Evolutionary conservation across 2,329 filamentous ascomycete genomes (phyloP), one percentile per base, ranked within the genome.

Genomic region (Penicillium paneum): DNA sequence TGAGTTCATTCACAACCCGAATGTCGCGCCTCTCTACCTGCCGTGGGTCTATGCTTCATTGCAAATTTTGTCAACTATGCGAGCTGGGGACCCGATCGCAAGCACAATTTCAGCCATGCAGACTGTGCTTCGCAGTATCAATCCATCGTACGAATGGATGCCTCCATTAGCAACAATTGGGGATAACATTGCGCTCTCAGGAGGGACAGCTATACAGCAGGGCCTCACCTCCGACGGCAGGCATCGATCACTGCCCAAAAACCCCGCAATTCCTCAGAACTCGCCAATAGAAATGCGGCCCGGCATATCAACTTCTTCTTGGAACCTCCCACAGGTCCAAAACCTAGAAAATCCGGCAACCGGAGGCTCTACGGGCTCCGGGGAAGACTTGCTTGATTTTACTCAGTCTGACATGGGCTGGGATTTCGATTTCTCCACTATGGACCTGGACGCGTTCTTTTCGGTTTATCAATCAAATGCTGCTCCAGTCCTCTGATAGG

Each of bases 11-110:
- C 74, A 77, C 31, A 71, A 74, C 12, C 66, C 71, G 19, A 63
- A 65, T 42, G 63, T 68, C 2, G 70, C 74, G 2, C 52, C 70
- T n/a, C 64, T 65, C 3, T 74, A 76, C 49, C 63, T 78, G 2
- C 75, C 74, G 0, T 78, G 74, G 74, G 71, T 78, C 8, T 71
- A 75, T 47, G 70, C 71, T 0, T 67, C 69, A 3, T 38, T 78
- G 3, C 66, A 71, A 49, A 71, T 63, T 15, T 61, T 78, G 32
- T 69, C 70, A 3, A 66, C 66, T 1, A 74, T 78, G 73, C 61
- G 68, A 38, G 42, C 56, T 2, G 64, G 65, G 0, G 67, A 71
- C 39, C 64, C 69, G 3, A 66, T 66, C 10, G 42, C 55, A 17
- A 65, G 64, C 39, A 66, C 67, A 6, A 70, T 73, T 21, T 44